Base-by-base conservation (phyloP, 495 filamentous ascomycete genomes). In the Penicillium goetzii region DNA sequence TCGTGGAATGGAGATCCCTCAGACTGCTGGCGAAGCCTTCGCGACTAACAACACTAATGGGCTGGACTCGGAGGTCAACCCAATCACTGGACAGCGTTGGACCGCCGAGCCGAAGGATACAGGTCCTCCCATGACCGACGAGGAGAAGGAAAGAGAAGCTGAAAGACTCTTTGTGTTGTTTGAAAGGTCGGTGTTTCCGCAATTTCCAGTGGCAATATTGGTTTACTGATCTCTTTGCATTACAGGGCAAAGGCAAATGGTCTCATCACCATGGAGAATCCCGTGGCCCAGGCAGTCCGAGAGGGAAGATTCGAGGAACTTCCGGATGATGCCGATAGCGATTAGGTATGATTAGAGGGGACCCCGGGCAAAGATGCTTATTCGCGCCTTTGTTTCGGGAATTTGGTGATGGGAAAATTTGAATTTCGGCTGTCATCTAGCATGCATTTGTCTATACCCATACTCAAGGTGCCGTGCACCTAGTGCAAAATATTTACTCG, bases 91-190 rank as follows among this genome's bases (percentile, higher is more conserved):
- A 0, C 95, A 99, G 74, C 84, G 88, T 56, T 74, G 90, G 68
- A 88, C 91, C 60, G 83, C 82, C 26, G 94, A 96, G 73, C 81
- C 80, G 15, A 57, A 74, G 51, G 76, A 82, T 10, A 74, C 84
- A 4, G 76, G 79, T 10, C 85, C 84, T 2, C 84, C 88, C 21
- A 98, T 99, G 95, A 94, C 90, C 7, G 80, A 88, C 34, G 95
- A 91, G 62, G 93, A 99, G 82, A 97, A 90, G 75, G 92, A 97
- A 71, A 81, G 91, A 49, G 95, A 99, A 74, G 95, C 95, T 0
- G 95, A 99, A 74, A 88, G 85, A 67, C 78, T 99, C 0, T 97
- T 98, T 78, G 92, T 98, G 15, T 80, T 99, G 17, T 99, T 99
- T 76, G 93, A 99, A 76, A 87, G 93, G 91, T 92, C 79, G 65